Evolutionary conservation across 306 rosid species (phyloP).

Genomic region (Biancaea sappan): DNA sequence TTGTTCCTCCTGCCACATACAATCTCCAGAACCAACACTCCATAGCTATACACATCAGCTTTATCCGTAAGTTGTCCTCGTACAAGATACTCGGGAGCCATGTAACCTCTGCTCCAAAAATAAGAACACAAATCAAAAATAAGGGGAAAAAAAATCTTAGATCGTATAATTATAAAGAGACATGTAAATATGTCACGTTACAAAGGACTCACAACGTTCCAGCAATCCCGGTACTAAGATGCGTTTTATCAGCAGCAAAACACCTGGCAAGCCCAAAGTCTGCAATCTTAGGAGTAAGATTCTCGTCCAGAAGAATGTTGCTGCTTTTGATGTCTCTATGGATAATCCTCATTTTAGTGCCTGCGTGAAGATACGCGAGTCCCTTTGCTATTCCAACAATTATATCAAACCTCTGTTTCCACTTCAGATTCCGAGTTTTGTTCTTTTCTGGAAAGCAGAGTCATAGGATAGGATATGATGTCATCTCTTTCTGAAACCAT

Average conservation of each 20-base stretch:
- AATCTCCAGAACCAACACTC: slow-evolving; percentile 84
- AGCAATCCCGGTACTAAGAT: slow-evolving; percentile 89
- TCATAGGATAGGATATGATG: neutral
- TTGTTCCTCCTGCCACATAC: slow-evolving; percentile 69
- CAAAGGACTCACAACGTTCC: slow-evolving; percentile 90
- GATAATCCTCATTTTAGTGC: slow-evolving; percentile 62
- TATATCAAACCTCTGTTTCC: slow-evolving; percentile 71
- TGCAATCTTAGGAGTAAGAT: slow-evolving; percentile 74
- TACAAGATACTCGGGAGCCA: slow-evolving; percentile 91
- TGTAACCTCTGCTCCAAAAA: slow-evolving; percentile 63
- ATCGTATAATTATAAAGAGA: no score
- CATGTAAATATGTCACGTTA: no score
- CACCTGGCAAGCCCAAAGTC: slow-evolving; percentile 92
- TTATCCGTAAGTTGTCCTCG: slow-evolving; percentile 89
- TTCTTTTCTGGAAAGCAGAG: slow-evolving; percentile 56
- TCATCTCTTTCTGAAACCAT: neutral
- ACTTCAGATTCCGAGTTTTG: slow-evolving; percentile 60
- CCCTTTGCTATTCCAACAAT: slow-evolving; percentile 85
- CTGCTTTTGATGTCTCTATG: slow-evolving; percentile 94
- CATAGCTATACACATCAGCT: slow-evolving; percentile 83
- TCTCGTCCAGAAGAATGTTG: slow-evolving; percentile 84
- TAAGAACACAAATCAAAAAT: neutral
- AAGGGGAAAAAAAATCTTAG: no score
- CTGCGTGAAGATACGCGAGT: slow-evolving; percentile 86
- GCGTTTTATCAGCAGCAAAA: slow-evolving; percentile 69